Conservation (phyloP, 2,329 filamentous ascomycete genomes). For the Penicillium sp. region DNA sequence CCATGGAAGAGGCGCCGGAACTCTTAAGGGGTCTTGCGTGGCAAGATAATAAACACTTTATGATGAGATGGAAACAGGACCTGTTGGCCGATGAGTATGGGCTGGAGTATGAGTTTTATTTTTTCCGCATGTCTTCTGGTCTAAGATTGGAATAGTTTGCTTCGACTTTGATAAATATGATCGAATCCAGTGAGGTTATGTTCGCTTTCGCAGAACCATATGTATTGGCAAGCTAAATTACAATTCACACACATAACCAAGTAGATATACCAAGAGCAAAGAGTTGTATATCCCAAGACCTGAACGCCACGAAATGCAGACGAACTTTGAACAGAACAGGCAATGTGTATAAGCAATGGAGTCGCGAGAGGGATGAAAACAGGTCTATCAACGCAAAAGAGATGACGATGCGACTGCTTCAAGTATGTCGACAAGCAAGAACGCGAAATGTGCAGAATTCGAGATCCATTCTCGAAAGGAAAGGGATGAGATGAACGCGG, state of each 20-base stretch:
- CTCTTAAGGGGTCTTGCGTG: not conserved
- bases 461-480: not conserved
- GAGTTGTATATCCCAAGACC: not conserved
- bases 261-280: not conserved
- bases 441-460: not conserved
- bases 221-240: not conserved
- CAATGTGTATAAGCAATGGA: not conserved
- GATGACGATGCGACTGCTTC: too few species aligned
- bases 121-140: not conserved
- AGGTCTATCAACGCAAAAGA: not conserved
- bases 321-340: not conserved
- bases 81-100: too few species aligned
- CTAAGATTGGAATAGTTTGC: not conserved
- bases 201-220: not conserved
- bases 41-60: too few species aligned
- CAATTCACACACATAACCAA: not conserved
- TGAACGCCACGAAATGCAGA: not conserved
- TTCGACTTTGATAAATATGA: not conserved
- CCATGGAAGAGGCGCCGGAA: not conserved
- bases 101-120: not conserved
- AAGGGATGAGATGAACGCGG: not conserved
- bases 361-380: not conserved
- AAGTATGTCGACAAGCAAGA: not conserved
- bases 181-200: not conserved
- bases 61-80: not conserved